Evolutionary conservation across 2,329 filamentous ascomycete genomes (phyloP).

Genomic region (Alternaria triticina): DNA sequence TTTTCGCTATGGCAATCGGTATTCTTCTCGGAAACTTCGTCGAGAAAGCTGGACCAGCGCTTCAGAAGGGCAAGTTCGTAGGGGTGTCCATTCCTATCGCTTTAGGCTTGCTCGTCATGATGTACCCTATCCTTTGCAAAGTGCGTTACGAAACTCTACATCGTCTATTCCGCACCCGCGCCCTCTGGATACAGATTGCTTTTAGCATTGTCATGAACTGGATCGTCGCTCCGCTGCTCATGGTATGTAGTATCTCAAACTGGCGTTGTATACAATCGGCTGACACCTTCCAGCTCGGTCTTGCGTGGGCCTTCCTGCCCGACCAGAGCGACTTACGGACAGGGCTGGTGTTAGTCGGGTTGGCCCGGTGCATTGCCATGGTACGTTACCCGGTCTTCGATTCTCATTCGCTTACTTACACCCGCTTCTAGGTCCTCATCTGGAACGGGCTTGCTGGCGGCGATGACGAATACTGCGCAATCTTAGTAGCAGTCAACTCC

Average conservation of each 20-base stretch:
- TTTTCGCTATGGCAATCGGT: constrained; percentile 69
- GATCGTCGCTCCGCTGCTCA: constrained; percentile 80
- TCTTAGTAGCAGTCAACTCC: constrained; percentile 52
- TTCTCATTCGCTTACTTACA: not conserved
- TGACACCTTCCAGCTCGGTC: constrained; percentile 56
- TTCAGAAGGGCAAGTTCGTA: constrained; percentile 74
- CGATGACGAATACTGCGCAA: constrained; percentile 76
- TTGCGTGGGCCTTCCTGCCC: constrained; percentile 61
- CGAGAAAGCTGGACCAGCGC: constrained; percentile 61
- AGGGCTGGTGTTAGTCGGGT: constrained; percentile 76
- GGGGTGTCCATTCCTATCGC: constrained; percentile 73
- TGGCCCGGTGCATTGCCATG: constrained; percentile 85
- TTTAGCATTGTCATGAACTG: constrained; percentile 79
- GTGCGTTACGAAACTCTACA: constrained; percentile 76
- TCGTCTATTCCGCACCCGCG: constrained; percentile 62
- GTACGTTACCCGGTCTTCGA: constrained; percentile 47
- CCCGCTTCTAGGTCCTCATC: constrained; percentile 60
- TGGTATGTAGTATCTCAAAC: constrained; percentile 58
- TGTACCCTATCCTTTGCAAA: constrained; percentile 87
- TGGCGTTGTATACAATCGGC: not conserved
- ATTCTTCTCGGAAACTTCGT: constrained; percentile 72
- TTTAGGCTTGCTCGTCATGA: constrained; percentile 80
- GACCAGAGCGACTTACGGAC: constrained; percentile 51
- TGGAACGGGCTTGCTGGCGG: constrained; percentile 78
- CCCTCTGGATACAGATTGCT: constrained; percentile 73